Percentiles rank a stretch among this genome's conserved stretches.
Conservation (phyloP, 1,139 yeast species). For the Geotrichum siamense region DNA sequence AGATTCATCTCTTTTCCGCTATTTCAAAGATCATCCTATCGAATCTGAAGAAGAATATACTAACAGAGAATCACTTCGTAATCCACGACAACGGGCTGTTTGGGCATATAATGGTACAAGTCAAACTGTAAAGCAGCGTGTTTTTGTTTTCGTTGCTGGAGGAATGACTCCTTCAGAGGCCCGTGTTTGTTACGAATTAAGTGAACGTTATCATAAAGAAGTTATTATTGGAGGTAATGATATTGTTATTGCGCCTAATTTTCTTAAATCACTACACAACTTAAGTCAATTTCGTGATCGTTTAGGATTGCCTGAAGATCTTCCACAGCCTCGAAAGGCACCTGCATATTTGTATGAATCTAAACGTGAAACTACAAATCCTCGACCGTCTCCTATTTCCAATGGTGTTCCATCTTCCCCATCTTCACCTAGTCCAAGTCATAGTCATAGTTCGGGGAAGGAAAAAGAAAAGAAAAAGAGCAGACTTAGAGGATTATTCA, state of each 20-base stretch:
- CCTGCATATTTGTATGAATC: constrained; percentile 15
- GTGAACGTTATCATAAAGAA: constrained; percentile 46
- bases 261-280: constrained; percentile 35
- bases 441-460: no score
- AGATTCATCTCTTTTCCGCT: constrained; percentile 60
- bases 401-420: constrained; percentile 36
- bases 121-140: constrained; percentile 54
- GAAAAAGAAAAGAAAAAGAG: constrained; percentile 20
- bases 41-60: constrained; percentile 47
- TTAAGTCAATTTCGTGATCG: constrained; percentile 20
- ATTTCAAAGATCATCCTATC: constrained; percentile 65
- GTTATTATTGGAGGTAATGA: constrained; percentile 80
- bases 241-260: constrained; percentile 54
- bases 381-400: constrained; percentile 61
- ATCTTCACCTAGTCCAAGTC: constrained; percentile 5
- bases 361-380: constrained; percentile 7
- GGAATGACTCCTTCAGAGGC: constrained; percentile 83
- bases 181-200: constrained; percentile 66
- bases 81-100: constrained; percentile 68
- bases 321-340: constrained; percentile 6
- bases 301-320: constrained; percentile 13
- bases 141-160: constrained; percentile 80
- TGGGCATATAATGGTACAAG: constrained; percentile 59
- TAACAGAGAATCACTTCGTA: constrained; percentile 46
- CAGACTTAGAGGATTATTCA: constrained; percentile 24